Evolutionary conservation across 495 filamentous ascomycete genomes (phyloP).

Genomic region (Neurospora sp.): DNA sequence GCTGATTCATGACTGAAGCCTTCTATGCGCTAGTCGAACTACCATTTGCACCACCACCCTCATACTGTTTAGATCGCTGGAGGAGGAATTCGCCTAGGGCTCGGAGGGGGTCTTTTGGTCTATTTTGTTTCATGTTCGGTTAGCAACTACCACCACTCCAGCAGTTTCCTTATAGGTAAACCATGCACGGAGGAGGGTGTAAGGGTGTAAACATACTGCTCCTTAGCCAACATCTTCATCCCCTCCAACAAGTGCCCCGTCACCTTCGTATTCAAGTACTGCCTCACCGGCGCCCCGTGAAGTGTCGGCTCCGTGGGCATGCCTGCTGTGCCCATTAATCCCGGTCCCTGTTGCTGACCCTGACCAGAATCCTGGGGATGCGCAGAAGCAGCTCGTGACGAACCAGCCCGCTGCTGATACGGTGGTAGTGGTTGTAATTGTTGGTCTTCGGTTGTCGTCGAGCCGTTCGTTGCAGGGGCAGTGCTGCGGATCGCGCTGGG

Average conservation of each 20-base stretch:
- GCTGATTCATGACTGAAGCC: background rate
- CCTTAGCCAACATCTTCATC: constrained; percentile 77
- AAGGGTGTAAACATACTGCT: constrained; percentile 53
- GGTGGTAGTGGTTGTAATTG: constrained; percentile 2
- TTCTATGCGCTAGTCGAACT: background rate
- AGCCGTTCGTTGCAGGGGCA: constrained; percentile 13
- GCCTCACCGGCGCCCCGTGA: constrained; percentile 77
- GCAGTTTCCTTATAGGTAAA: background rate
- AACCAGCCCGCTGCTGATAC: constrained; percentile 11
- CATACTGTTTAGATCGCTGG: constrained; percentile 68
- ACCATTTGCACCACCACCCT: constrained; percentile 21
- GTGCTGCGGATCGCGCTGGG: constrained; percentile 33
- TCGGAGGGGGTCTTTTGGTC: constrained; percentile 75
- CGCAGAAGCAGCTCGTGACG: constrained; percentile 38
- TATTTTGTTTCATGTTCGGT: constrained; percentile 10
- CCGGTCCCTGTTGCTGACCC: background rate
- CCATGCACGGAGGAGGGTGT: background rate
- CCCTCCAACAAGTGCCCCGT: constrained; percentile 78
- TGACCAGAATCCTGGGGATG: constrained; percentile 31
- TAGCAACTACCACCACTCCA: background rate
- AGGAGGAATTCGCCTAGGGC: constrained; percentile 80
- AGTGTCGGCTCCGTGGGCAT: constrained; percentile 44
- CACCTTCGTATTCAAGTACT: constrained; percentile 84
- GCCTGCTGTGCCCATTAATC: constrained; percentile 4
- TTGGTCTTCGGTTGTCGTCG: constrained; percentile 14